phyloP scores from a whole-genome alignment of 768 basidiomycete species.

The Leucosporidium creatinivorum region DNA sequence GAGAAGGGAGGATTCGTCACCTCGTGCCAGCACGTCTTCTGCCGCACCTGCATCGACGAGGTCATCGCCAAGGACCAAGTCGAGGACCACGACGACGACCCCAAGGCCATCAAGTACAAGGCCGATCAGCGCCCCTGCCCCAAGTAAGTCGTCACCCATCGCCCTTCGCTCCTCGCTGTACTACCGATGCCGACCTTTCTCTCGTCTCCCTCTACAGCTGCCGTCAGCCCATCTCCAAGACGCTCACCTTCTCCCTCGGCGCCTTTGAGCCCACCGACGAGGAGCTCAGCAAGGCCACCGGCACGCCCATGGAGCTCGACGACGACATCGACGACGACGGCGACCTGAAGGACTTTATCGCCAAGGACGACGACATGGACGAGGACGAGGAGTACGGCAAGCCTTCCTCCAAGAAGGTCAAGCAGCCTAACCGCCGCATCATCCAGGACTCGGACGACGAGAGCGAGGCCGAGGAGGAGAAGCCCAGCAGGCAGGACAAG shows the following conservation, averaged over 20 bases:
- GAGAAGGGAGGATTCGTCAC: slow-evolving; percentile 49
- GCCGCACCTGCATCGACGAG: slow-evolving; percentile 41
- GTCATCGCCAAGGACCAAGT: slow-evolving; percentile 46
- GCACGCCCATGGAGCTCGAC: slow-evolving; percentile 10
- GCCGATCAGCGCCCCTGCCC: slow-evolving; percentile 54
- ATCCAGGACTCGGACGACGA: slow-evolving; percentile 30
- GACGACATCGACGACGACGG: slow-evolving; percentile 26
- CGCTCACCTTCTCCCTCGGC: slow-evolving; percentile 51
- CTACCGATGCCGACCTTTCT: not conserved
- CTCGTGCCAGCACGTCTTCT: slow-evolving; percentile 50
- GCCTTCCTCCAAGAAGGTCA: not conserved
- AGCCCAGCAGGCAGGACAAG: slow-evolving; percentile 4
- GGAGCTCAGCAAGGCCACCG: slow-evolving; percentile 45
- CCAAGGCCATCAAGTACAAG: slow-evolving; percentile 39
- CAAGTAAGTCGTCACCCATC: slow-evolving; percentile 32
- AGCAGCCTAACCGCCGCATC: slow-evolving; percentile 23
- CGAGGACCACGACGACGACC: slow-evolving; percentile 42
- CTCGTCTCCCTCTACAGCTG: slow-evolving; percentile 54
- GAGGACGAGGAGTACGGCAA: slow-evolving; percentile 43
- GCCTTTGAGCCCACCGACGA: slow-evolving; percentile 61
- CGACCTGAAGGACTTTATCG: slow-evolving; percentile 19
- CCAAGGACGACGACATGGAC: slow-evolving; percentile 38
- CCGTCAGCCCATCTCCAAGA: slow-evolving; percentile 48
- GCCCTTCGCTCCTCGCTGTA: not conserved
- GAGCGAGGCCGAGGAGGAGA: slow-evolving; percentile 17